These are phyloP conservation scores for Trichophyton mentagrophytes DNA, from an alignment of 2,329 filamentous ascomycete species.

Conservation along the genomic window DNA sequence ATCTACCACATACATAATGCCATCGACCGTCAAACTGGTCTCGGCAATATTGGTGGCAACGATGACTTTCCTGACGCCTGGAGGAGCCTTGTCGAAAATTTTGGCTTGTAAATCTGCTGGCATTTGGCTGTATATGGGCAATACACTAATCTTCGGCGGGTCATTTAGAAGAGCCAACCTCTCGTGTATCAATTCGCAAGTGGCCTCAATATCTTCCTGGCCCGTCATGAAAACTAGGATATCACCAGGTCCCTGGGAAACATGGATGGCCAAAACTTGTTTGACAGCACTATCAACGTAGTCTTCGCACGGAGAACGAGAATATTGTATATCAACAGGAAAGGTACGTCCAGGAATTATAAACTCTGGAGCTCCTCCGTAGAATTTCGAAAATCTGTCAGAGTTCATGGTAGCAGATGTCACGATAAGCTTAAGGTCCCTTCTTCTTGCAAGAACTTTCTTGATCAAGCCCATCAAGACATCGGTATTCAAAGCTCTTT, in stretches of 20 bases:
- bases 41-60: constrained; percentile 98
- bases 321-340: constrained; percentile 92
- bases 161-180: constrained; percentile 81
- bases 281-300: constrained; percentile 96
- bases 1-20: constrained; percentile 98
- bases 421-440: constrained; percentile 90
- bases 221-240: constrained; percentile 99
- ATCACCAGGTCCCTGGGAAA: constrained; percentile 83
- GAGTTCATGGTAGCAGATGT: constrained; percentile 98
- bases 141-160: constrained; percentile 81
- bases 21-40: constrained; percentile 93
- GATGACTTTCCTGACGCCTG: constrained; percentile 90
- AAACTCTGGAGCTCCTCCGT: constrained; percentile 90
- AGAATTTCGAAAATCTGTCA: constrained; percentile 90
- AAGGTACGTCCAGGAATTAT: constrained; percentile 93
- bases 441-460: constrained; percentile 78
- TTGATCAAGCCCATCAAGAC: constrained; percentile 96
- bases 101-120: constrained; percentile 94
- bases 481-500: constrained; percentile 90
- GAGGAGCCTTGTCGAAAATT: constrained; percentile 84
- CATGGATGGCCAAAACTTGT: constrained; percentile 88
- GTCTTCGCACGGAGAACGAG: constrained; percentile 87
- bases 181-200: constrained; percentile 84
- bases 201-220: constrained; percentile 95
- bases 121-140: constrained; percentile 99